phyloP scores from a whole-genome alignment of 306 rosid species.

The Malus fusca region DNA sequence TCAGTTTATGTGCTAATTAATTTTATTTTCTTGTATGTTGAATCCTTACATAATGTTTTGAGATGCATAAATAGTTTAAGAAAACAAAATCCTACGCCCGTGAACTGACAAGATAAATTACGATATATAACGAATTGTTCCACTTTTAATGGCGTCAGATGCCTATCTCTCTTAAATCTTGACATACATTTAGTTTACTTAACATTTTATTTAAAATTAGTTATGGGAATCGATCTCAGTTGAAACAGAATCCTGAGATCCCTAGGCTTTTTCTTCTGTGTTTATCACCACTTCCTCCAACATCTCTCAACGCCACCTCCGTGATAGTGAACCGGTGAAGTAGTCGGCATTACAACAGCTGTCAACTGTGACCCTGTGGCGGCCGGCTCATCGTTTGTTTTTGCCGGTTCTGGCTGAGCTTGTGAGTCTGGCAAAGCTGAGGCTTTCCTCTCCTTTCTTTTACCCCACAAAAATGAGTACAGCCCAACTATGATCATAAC shows the following conservation, averaged over 20 bases:
- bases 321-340: conserved; percentile 11
- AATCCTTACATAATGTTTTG: background rate
- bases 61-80: too few species aligned
- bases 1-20: conserved; percentile 5
- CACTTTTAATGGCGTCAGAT: too few species aligned
- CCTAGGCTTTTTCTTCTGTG: background rate
- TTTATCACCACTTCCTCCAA: background rate
- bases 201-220: too few species aligned
- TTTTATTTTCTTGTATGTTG: background rate
- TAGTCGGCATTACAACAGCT: conserved; percentile 18
- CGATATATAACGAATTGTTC: too few species aligned
- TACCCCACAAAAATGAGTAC: conserved; percentile 59
- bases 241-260: too few species aligned
- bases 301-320: background rate
- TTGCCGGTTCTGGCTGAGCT: conserved; percentile 3
- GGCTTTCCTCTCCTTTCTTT: conserved; percentile 18
- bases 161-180: too few species aligned
- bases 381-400: conserved; percentile 1
- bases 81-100: too few species aligned
- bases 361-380: conserved; percentile 6
- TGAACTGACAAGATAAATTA: too few species aligned
- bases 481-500: conserved; percentile 46
- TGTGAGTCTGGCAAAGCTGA: background rate
- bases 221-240: too few species aligned
- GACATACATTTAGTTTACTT: too few species aligned